Conservation (phyloP, 805 yeast genomes). For the Kuraishia floccosa region DNA sequence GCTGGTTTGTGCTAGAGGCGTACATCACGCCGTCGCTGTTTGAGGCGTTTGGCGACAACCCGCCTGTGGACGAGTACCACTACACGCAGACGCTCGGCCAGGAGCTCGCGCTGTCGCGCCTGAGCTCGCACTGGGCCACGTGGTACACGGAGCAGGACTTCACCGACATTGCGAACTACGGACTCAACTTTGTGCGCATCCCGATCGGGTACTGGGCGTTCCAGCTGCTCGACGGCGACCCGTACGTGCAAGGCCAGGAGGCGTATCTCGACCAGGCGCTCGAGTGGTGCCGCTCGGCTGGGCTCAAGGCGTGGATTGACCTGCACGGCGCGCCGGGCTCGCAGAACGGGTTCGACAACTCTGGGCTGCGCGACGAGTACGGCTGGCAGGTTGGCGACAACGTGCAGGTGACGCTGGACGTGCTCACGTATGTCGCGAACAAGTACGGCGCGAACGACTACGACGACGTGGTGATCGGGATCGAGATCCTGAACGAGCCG, state of each 20-base stretch:
- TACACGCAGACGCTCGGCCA: constrained; percentile 37
- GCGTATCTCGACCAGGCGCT: constrained; percentile 52
- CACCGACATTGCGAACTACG: constrained; percentile 32
- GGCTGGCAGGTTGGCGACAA: constrained; percentile 33
- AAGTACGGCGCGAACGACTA: constrained; percentile 39
- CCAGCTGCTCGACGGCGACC: constrained; percentile 36
- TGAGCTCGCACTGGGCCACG: constrained; percentile 43
- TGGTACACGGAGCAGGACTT: constrained; percentile 55
- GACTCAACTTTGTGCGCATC: constrained; percentile 61
- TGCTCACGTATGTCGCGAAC: constrained; percentile 34
- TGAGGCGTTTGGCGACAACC: constrained; percentile 23
- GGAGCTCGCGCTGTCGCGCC: constrained; percentile 26
- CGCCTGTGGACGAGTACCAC: constrained; percentile 54
- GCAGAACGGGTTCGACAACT: constrained; percentile 79
- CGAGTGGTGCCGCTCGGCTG: constrained; percentile 52
- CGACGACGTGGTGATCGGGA: constrained; percentile 53
- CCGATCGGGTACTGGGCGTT: constrained; percentile 84
- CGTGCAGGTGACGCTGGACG: constrained; percentile 34
- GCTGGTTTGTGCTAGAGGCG: constrained; percentile 67
- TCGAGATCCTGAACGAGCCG: constrained; percentile 67
- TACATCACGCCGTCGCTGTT: constrained; percentile 59
- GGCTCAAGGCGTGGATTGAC: constrained; percentile 62
- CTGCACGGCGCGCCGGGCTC: constrained; percentile 79
- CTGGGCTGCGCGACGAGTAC: constrained; percentile 48
- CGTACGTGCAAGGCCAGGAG: constrained; percentile 58